Percentiles rank a stretch among this genome's conserved stretches.
phyloP scores from a whole-genome alignment of 164 flowering plant species.

The Chloranthus sessilifolius region DNA sequence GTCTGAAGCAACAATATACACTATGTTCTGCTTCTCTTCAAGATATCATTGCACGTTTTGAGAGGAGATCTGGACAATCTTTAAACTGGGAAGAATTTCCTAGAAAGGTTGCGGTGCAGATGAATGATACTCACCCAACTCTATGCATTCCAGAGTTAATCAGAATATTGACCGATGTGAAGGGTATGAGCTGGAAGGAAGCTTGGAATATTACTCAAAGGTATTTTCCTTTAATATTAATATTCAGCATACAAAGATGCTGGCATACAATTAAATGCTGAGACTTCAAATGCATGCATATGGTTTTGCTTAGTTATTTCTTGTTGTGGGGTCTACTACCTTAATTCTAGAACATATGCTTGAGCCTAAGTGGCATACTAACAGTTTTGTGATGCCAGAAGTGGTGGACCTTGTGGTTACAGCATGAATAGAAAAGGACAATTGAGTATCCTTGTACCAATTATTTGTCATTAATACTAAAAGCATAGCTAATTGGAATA shows the following conservation, averaged over 20 bases:
- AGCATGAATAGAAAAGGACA: no score
- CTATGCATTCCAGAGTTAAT: slow-evolving; percentile 95
- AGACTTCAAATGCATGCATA: background rate
- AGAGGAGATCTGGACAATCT: slow-evolving; percentile 63
- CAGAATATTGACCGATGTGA: slow-evolving; percentile 80
- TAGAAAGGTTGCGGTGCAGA: slow-evolving; percentile 90
- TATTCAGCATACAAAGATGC: background rate
- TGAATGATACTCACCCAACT: slow-evolving; percentile 99
- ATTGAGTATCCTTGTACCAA: no score
- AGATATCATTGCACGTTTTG: slow-evolving; percentile 83
- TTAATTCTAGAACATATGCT: no score
- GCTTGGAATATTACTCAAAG: slow-evolving; percentile 91
- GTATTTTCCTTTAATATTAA: slow-evolving; percentile 24
- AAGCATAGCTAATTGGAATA: no score
- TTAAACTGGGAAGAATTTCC: slow-evolving; percentile 88
- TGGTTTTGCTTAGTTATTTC: background rate
- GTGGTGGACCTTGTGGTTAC: no score
- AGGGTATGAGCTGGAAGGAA: slow-evolving; percentile 73
- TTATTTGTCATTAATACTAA: no score
- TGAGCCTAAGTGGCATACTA: no score
- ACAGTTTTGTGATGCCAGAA: no score
- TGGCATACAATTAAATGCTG: background rate
- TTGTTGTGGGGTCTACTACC: no score
- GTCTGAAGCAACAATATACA: slow-evolving; percentile 91
- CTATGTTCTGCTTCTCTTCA: slow-evolving; percentile 95